Evolutionary conservation across 108 stramenopile genomes (phyloP).

Genomic region (Bacterosira constricta): DNA sequence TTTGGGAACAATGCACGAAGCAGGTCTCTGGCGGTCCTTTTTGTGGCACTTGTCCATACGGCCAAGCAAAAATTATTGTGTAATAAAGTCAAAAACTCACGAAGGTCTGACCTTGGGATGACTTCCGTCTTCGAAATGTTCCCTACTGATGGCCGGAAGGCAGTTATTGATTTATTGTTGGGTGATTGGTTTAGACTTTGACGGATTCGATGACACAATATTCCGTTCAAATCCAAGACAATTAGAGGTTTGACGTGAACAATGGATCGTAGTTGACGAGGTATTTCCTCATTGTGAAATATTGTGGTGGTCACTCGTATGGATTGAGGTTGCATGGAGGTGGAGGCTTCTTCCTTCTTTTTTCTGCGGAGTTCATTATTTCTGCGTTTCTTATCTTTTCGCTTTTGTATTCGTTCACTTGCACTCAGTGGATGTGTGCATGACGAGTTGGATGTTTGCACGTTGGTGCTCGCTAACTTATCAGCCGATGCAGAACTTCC

Average conservation of each 20-base stretch:
- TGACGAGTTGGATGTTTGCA: slow-evolving; percentile 1
- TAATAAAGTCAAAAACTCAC: slow-evolving; percentile 50
- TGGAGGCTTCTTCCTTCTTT: background rate
- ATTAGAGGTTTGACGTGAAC: slow-evolving; percentile 68
- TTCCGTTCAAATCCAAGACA: slow-evolving; percentile 84
- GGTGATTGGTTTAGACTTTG: slow-evolving; percentile 8
- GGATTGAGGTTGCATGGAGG: background rate
- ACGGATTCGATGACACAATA: slow-evolving; percentile 80
- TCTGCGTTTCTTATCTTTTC: slow-evolving; percentile 29
- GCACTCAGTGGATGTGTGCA: background rate
- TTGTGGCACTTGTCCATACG: slow-evolving; percentile 83
- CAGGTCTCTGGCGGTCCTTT: slow-evolving; percentile 65
- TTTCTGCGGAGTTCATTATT: slow-evolving; percentile 11
- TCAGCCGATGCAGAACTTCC: too few relatives aligned
- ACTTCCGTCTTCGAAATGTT: slow-evolving; percentile 66
- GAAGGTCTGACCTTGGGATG: slow-evolving; percentile 64
- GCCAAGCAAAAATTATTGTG: slow-evolving; percentile 68
- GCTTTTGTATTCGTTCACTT: slow-evolving; percentile 12
- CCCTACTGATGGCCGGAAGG: slow-evolving; percentile 48
- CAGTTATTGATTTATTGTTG: slow-evolving; percentile 2
- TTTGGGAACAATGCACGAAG: slow-evolving; percentile 56
- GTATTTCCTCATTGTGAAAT: slow-evolving; percentile 9
- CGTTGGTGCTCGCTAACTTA: too few relatives aligned
- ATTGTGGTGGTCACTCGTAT: slow-evolving; percentile 7
- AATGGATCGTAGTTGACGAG: slow-evolving; percentile 10